Conservation (phyloP, 805 yeast species). For the Saturnispora sanitii region DNA sequence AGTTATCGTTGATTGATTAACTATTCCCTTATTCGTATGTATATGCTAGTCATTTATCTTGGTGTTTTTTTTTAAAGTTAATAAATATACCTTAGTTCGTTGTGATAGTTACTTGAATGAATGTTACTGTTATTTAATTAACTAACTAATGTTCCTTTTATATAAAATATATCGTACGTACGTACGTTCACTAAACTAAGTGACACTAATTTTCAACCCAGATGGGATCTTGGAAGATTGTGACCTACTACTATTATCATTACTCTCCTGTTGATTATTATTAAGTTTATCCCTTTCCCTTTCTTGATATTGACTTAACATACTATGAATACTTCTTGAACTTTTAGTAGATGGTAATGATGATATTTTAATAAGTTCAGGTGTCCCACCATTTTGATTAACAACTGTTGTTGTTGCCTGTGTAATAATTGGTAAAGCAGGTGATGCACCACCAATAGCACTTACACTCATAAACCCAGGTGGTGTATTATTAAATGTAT, state of each 20-base stretch:
- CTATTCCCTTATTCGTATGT: background rate
- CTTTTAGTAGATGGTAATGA: conserved; percentile 5
- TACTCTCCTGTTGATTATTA: too few species aligned
- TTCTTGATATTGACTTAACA: too few species aligned
- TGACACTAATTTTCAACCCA: conserved; percentile 12
- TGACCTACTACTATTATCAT: too few species aligned
- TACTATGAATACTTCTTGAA: conserved; percentile 1
- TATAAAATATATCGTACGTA: too few species aligned
- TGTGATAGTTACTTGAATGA: too few species aligned
- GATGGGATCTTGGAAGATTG: conserved; percentile 1
- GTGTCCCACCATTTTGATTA: conserved; percentile 16
- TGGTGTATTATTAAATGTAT: conserved; percentile 6
- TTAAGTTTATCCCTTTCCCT: too few species aligned
- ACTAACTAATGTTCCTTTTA: background rate
- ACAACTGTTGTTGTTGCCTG: conserved; percentile 28
- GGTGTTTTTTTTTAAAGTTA: background rate
- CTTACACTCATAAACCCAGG: too few species aligned
- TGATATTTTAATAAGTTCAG: conserved; percentile 1
- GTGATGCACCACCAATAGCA: too few species aligned
- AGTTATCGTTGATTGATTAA: too few species aligned
- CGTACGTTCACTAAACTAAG: background rate
- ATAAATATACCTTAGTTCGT: too few species aligned
- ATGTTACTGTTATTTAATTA: too few species aligned
- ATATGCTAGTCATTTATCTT: background rate
- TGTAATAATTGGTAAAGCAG: conserved; percentile 29